Evolutionary conservation across 768 basidiomycete species (phyloP).

Genomic region (Leccinum truebloodii): DNA sequence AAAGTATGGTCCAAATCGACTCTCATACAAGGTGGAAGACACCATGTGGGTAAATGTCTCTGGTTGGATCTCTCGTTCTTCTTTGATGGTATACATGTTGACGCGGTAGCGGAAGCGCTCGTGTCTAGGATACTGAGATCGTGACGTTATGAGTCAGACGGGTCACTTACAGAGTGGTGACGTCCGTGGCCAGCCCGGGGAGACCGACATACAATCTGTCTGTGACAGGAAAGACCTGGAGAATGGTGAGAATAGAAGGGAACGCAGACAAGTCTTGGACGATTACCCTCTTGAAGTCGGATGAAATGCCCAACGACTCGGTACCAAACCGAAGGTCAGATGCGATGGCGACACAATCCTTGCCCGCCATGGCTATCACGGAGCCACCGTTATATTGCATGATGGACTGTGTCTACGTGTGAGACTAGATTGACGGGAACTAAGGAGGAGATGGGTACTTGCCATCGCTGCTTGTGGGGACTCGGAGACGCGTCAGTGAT

Average conservation of each 20-base stretch:
- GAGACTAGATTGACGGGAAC: slow-evolving; percentile 1
- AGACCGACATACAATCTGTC: slow-evolving; percentile 92
- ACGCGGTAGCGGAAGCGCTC: slow-evolving; percentile 92
- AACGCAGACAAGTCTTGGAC: slow-evolving; percentile 15
- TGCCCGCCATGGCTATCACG: slow-evolving; percentile 98
- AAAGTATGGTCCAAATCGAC: slow-evolving; percentile 95
- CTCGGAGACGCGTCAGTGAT: slow-evolving; percentile 24
- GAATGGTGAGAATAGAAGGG: not conserved
- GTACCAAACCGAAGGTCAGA: slow-evolving; percentile 91
- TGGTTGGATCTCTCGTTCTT: slow-evolving; percentile 95
- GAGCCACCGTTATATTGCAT: slow-evolving; percentile 97
- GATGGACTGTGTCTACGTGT: slow-evolving; percentile 59
- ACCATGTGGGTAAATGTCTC: slow-evolving; percentile 96
- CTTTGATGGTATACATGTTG: slow-evolving; percentile 99
- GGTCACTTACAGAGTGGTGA: slow-evolving; percentile 76
- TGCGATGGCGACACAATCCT: slow-evolving; percentile 98
- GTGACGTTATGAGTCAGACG: not conserved
- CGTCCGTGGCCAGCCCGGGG: slow-evolving; percentile 91
- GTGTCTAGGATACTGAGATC: slow-evolving; percentile 48
- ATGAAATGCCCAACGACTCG: slow-evolving; percentile 81
- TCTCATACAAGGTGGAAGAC: slow-evolving; percentile 93
- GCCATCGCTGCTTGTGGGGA: slow-evolving; percentile 22
- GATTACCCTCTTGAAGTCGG: slow-evolving; percentile 92
- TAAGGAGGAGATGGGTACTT: slow-evolving; percentile 7
- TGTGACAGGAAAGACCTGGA: slow-evolving; percentile 89